phyloP scores from a whole-genome alignment of 176 grass and related monocot genomes.

The Tuctoria greenei region DNA sequence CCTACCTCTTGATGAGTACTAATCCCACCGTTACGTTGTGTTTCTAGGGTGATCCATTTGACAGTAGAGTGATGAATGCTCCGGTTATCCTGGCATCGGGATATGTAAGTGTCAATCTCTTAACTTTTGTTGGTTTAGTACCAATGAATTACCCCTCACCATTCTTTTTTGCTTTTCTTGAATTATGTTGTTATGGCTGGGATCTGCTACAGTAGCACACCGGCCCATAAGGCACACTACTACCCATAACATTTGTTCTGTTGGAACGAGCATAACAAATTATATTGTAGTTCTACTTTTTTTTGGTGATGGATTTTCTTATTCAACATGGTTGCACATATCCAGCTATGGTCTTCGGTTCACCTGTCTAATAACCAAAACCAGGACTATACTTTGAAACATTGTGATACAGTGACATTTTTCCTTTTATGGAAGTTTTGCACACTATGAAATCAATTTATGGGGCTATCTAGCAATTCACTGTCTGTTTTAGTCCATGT shows the following conservation, averaged over 20 bases:
- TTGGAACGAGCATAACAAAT: background rate
- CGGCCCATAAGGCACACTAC: no score
- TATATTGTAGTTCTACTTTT: background rate
- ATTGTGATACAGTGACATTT: background rate
- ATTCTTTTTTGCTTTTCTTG: constrained; percentile 2
- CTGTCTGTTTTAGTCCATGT: background rate
- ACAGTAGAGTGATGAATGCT: constrained; percentile 30
- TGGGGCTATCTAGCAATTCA: background rate
- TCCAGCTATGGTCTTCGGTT: background rate
- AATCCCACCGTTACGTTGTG: constrained; percentile 11
- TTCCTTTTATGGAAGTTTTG: background rate
- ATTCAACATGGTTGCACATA: constrained; percentile 4
- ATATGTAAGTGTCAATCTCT: constrained; percentile 40
- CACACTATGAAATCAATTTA: background rate
- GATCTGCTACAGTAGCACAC: no score
- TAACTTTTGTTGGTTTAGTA: background rate
- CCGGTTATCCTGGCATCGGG: constrained; percentile 45
- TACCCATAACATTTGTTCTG: no score
- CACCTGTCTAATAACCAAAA: background rate
- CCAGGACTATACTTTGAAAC: background rate
- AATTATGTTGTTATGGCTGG: no score
- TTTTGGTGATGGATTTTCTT: background rate
- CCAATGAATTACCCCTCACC: background rate
- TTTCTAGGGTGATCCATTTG: constrained; percentile 33
- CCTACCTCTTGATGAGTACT: constrained; percentile 17